Conservation (phyloP, 345 rosid genomes). For the Eucalyptus microcorys region DNA sequence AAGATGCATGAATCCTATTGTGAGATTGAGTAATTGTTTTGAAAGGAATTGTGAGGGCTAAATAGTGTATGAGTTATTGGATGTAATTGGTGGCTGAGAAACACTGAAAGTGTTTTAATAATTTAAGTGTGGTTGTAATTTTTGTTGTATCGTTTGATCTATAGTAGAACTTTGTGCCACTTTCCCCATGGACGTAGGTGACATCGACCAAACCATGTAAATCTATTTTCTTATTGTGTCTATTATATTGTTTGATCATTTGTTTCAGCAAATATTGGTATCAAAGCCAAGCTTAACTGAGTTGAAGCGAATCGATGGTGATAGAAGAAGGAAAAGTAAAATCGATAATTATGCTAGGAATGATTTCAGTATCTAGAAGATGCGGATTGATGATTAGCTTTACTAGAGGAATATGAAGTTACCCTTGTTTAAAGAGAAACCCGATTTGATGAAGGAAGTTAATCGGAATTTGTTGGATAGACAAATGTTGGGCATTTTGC, state of each 20-base stretch:
- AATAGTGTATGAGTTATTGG: neutral
- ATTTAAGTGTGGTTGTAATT: fast-evolving
- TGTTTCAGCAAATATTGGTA: neutral
- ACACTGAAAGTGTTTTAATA: neutral
- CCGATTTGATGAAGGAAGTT: no score
- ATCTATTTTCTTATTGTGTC: neutral
- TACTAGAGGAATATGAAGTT: no score
- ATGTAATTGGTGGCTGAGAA: fast-evolving
- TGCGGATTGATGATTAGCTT: neutral
- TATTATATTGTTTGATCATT: no score
- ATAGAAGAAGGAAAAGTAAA: neutral
- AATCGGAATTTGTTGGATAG: neutral
- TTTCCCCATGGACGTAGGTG: fast-evolving
- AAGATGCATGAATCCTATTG: neutral
- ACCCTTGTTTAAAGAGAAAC: no score
- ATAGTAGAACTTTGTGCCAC: neutral
- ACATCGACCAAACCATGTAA: neutral
- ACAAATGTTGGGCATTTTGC: neutral
- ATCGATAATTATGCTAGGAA: neutral
- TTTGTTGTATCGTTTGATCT: no score
- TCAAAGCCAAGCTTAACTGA: neutral
- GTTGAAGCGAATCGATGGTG: neutral
- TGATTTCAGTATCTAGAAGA: no score
- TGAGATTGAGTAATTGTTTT: neutral
- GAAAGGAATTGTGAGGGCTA: no score